Evolutionary conservation across 345 rosid species (phyloP).

Genomic region (Cardamine resedifolia): DNA sequence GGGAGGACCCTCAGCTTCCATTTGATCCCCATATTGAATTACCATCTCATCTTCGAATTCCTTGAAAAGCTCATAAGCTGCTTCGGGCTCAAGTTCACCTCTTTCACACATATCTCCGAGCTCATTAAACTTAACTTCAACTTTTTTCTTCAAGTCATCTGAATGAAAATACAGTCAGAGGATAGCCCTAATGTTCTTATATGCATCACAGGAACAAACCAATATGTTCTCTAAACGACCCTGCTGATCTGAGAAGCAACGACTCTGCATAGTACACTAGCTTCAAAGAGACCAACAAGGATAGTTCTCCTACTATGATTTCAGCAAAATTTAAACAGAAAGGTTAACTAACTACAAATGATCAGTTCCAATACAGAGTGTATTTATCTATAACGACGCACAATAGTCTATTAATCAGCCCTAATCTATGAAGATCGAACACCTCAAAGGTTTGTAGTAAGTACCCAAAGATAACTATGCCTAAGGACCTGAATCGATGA

Average conservation of each 20-base stretch:
- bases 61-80: slow-evolving; percentile 80
- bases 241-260: neutral
- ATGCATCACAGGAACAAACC: slow-evolving; percentile 12
- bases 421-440: neutral
- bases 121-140: slow-evolving; percentile 74
- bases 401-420: neutral
- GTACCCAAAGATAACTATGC: neutral
- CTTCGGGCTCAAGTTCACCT: slow-evolving; percentile 71
- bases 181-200: neutral
- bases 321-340: neutral
- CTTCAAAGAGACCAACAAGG: slow-evolving; percentile 2
- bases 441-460: neutral
- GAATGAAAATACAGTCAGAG: slow-evolving; percentile 29
- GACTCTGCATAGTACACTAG: neutral
- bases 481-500: slow-evolving; percentile 8
- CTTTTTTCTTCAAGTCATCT: slow-evolving; percentile 86
- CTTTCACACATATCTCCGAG: slow-evolving; percentile 86
- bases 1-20: slow-evolving; percentile 67
- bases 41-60: slow-evolving; percentile 88
- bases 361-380: neutral
- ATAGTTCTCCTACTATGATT: neutral
- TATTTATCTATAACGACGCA: neutral
- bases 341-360: slow-evolving; percentile 1
- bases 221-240: neutral
- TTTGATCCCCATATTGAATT: slow-evolving; percentile 55